Base-by-base conservation (phyloP, 208 protist species). In the Strigomonas culicis region DNA sequence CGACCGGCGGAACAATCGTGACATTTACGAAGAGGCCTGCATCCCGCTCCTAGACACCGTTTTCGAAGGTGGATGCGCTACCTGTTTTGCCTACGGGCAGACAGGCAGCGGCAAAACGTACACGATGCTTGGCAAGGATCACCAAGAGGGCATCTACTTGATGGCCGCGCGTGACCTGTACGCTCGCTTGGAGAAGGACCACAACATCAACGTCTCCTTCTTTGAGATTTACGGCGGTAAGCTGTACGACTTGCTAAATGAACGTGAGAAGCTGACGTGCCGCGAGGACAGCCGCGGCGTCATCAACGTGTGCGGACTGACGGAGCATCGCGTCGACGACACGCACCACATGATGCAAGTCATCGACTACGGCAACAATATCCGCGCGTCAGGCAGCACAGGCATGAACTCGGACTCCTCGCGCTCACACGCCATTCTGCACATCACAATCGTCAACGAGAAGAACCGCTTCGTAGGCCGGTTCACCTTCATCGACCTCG, bases 401-500 rank as follows among this genome's bases (percentile, higher is more conserved):
- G 93, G 91, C 63, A 91, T 90, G 34, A 98, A 98, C 79, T 77
- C 63, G 22, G 91, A 97, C 56, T 95, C 88, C 60, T 95, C 88
- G 46, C 84, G 94, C 44, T 97, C 92, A 3, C 94, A 98, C 68
- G 94, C 94, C 15, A 88, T 98, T 57, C 67, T 98, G 63, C 86
- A 94, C 49, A 79, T 98, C 10, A 81, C 62, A 34, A 60, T 59
- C 22, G 47, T 47, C 34, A 56, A 25, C 32, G 39, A 31, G 1
- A 55, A 56, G 30, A 52, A 72, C 13, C 77, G 79, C 24, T 66
- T 68, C 13, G 77, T 96, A 59, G 97, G 97, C 28, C 95, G 97
- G 68, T 97, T 99, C 50, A 98, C 93, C 24, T 99, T 99, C 74
- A 99, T 99, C 74, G 99, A 99, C 75, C 76, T 99, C 13, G 99